These are phyloP conservation scores for Phytophthora lateralis DNA, from an alignment of 352 stramenopile species.

Conservation along the genomic window DNA sequence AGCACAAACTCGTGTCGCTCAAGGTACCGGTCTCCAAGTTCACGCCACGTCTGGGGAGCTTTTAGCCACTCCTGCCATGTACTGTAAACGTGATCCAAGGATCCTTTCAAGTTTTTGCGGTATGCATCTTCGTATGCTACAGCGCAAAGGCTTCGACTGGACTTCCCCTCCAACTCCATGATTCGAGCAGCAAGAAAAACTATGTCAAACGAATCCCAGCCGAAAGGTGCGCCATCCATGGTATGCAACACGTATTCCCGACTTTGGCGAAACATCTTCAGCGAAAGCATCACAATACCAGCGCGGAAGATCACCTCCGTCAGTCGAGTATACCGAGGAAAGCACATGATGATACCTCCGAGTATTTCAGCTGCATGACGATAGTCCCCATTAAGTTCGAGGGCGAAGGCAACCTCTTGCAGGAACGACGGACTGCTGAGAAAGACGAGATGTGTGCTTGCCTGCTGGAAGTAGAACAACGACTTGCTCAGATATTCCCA, in stretches of 20 bases:
- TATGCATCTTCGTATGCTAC: slow-evolving; percentile 79
- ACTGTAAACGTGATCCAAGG: slow-evolving; percentile 10
- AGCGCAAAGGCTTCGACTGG: slow-evolving; percentile 42
- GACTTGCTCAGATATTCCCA: slow-evolving; percentile 45
- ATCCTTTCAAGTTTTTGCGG: slow-evolving; percentile 36
- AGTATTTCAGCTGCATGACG: slow-evolving; percentile 60
- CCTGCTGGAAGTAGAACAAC: slow-evolving; percentile 56
- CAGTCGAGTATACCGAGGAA: slow-evolving; percentile 57
- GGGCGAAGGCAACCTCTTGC: slow-evolving; percentile 56
- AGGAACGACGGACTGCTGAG: slow-evolving; percentile 60
- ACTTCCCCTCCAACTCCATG: slow-evolving; percentile 60
- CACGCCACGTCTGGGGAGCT: slow-evolving; percentile 51
- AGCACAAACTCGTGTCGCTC: slow-evolving; percentile 54
- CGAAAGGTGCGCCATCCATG: slow-evolving; percentile 54
- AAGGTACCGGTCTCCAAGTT: slow-evolving; percentile 58
- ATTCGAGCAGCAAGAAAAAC: slow-evolving; percentile 66
- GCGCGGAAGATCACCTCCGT: slow-evolving; percentile 69
- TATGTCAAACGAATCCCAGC: slow-evolving; percentile 56
- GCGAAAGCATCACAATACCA: slow-evolving; percentile 60
- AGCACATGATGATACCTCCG: slow-evolving; percentile 58
- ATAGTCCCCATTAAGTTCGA: slow-evolving; percentile 50
- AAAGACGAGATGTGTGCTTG: slow-evolving; percentile 49
- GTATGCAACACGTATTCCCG: slow-evolving; percentile 74
- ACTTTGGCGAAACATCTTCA: slow-evolving; percentile 68
- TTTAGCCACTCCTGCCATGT: slow-evolving; percentile 74